Base-by-base conservation (phyloP, 129 eudicot species). In the Lonicera japonica region DNA sequence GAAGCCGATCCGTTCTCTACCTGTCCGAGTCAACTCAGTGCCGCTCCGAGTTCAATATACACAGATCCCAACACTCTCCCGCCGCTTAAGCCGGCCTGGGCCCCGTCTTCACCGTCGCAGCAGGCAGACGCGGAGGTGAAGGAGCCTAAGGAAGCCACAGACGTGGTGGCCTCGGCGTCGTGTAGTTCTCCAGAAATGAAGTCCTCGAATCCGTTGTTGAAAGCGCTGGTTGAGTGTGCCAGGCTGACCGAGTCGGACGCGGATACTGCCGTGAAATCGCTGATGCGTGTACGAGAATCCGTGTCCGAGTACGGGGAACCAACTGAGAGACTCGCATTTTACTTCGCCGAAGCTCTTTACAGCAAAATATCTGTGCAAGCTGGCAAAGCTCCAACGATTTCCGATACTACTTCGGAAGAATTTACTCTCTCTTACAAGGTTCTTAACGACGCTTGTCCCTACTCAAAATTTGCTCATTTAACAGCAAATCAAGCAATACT, bases 401-500 rank as follows among this genome's bases (percentile, higher is more conserved):
- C 71, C 36, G 83, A 75, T 13, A 79, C 83, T 5, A 74, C 94
- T 29, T 70, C 84, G 5, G 96, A 86, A 65, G 96, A 84, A 64
- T 72, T 77, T 66, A 82, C 86, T 0, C 69, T 84, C 24, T 80
- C 86, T 0, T 92, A 87, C 77, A 92, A 92, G 52, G 87, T 84
- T 3, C 66, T 92, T 34, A 84, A 92, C 76, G 98, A 92, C 59
- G 98, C 98, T 36, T 85, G 95, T 54, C 98, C 98, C 0, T 84
- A 80, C 60, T 80, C 88, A 8, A 87, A 87, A 54, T 92, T 92
- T 58, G 86, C 98, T 21, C 98, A 92, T 40, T 73, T 92, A n/a
- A 92, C 98, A 2, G 96, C 96, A 4, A 92, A 92, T 57, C 98
- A 92, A 76, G 98, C 98, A 8, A 87, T 92, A 11, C 95, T 92